Evolutionary conservation across 345 rosid genomes (phyloP), one percentile per base, ranked within the genome.

Genomic region (Barbarea vulgaris): DNA sequence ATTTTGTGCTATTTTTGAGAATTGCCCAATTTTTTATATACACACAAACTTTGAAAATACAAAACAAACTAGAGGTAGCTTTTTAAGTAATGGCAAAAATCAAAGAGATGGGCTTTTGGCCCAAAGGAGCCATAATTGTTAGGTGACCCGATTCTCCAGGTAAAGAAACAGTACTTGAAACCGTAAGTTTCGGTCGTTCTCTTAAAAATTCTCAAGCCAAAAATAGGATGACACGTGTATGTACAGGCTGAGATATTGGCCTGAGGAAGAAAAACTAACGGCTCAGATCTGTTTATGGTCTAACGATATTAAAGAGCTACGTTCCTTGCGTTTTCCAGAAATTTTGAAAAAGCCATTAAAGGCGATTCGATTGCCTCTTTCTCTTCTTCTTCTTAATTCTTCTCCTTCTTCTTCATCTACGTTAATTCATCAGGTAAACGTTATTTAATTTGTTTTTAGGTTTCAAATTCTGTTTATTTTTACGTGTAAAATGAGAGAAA

Each of bases 161-260:
- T n/a, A n/a, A n/a, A n/a, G n/a, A n/a, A n/a, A n/a, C n/a, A n/a
- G n/a, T n/a, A n/a, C n/a, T n/a, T n/a, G n/a, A n/a, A n/a, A n/a
- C n/a, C n/a, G n/a, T n/a, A n/a, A n/a, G n/a, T n/a, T n/a, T n/a
- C n/a, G n/a, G n/a, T n/a, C n/a, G n/a, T n/a, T n/a, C n/a, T n/a
- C n/a, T n/a, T n/a, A n/a, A n/a, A n/a, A n/a, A n/a, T n/a, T n/a
- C 18, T 33, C 17, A 6, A 9, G 27, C 75, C 59, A 22, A 63
- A 76, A 62, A 69, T 76, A 76, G 75, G 11, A 15, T 5, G 59
- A 63, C 59, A 76, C 44, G 52, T 76, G 80, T 69, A 65, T 3
- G 7, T 14, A 46, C 9, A 44, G 9, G 80, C 80, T 76, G 58
- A 33, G 33, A 62, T 42, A 61, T 62, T 76, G 75, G 80, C 2